phyloP scores from a whole-genome alignment of 2,329 filamentous ascomycete genomes.

The Colletotrichum gigasporum region DNA sequence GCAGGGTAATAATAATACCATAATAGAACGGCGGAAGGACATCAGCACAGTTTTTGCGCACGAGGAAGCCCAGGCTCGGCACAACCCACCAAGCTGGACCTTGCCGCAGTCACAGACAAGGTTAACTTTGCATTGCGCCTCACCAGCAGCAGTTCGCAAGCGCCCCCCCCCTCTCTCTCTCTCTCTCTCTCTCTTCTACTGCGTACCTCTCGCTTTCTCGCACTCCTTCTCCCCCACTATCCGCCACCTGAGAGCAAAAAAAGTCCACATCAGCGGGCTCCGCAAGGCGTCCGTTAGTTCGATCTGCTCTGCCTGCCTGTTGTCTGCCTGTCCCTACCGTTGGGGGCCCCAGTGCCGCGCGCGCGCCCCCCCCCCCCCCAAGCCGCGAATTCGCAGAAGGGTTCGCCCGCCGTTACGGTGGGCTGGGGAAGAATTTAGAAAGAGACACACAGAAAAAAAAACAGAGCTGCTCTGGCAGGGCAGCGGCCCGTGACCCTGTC shows the following conservation, averaged over 20 bases:
- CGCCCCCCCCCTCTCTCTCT: not conserved
- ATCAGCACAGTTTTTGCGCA: constrained; percentile 15
- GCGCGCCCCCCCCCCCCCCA: no score
- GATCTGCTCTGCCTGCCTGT: no score
- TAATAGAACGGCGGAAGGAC: constrained; percentile 13
- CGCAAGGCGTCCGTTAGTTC: constrained; percentile 15
- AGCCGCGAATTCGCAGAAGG: constrained; percentile 2
- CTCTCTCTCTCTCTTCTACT: not conserved
- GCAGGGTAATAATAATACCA: constrained; percentile 17
- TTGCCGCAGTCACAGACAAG: constrained; percentile 9
- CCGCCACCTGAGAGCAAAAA: no score
- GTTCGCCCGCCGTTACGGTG: no score
- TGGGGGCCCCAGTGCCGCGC: no score
- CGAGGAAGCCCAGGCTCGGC: constrained; percentile 18
- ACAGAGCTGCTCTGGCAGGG: no score
- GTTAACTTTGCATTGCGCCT: constrained; percentile 15
- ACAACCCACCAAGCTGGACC: constrained; percentile 27
- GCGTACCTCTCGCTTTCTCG: not conserved
- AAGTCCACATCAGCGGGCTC: constrained; percentile 24
- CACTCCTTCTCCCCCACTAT: not conserved
- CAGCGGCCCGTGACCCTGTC: constrained; percentile 7
- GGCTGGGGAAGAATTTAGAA: not conserved
- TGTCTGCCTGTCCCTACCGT: no score
- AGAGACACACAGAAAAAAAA: no score
- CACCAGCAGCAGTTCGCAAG: not conserved